Base-by-base conservation (phyloP, 1,284 basidiomycete species). In the Cryptococcus amylolentus region DNA sequence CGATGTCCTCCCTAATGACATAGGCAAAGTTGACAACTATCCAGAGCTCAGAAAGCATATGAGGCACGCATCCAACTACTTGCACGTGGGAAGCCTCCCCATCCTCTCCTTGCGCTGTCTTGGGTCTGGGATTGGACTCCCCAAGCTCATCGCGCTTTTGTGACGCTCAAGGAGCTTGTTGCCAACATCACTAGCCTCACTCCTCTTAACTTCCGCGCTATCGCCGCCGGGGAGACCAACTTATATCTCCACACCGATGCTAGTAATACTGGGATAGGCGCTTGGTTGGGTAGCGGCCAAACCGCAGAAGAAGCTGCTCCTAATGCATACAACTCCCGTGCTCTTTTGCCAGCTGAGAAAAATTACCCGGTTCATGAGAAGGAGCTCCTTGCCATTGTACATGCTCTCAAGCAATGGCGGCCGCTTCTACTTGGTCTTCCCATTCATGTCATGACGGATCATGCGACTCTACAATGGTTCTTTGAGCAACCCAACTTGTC, bases 361-460 rank as follows among this genome's bases (percentile, higher is more conserved):
- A 49, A 49, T 18, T 49, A 49, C 48, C 31, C 48, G 6, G 48
- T 49, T 4, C 48, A 49, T 23, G 48, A 49, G n/a, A 26, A 31
- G 8, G 48, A 49, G 31, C 13, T 38, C 7, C 28, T 49, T 12
- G 48, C 48, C 9, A 27, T 49, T 13, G 18, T 49, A 4, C 28
- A 49, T 31, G 48, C 48, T 3, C 37, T 49, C 31, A 40, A 49
- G 5, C 48, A 49, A 10, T 49, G 31, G 48, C 48, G 48, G 9
- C 12, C 48, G 3, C 37, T 49, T 12, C 20, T 49, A 8, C 13
- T 28, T 26, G 48, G 48, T 23, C 14, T 49, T 23, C 48, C 48
- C 31, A n/a, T 49, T 31, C 9, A 20, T 31, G 48, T 49, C 31
- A 12, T 28, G 9, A 38, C 31, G 4, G 48, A 49, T 39, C 48